A percentile compares a stretch with the other conserved stretches of the same genome.
Evolutionary conservation across 352 stramenopile species (phyloP).

Genomic region (Stramenopiles sp.): DNA sequence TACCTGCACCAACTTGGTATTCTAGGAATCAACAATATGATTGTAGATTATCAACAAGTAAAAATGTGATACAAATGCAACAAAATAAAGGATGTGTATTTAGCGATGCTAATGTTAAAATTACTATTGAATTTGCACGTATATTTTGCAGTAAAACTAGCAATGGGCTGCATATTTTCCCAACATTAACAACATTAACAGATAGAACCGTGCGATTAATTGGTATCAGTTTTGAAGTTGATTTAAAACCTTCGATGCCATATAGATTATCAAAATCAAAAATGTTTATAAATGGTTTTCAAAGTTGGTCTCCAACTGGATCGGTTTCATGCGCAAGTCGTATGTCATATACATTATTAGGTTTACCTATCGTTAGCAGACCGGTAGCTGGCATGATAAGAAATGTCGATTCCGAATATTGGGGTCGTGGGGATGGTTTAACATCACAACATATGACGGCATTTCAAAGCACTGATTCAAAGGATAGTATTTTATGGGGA

Average conservation of each 20-base stretch:
- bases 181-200: neutral
- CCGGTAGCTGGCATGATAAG: neutral
- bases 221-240: neutral
- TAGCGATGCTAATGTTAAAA: constrained; percentile 1
- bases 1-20: neutral
- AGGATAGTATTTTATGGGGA: neutral
- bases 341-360: neutral
- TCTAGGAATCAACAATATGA: neutral
- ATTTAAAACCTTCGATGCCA: neutral
- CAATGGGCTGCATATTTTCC: constrained; percentile 2
- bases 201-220: neutral
- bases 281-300: constrained; percentile 8
- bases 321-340: neutral
- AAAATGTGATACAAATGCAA: neutral
- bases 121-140: neutral
- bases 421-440: neutral
- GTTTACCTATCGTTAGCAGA: neutral
- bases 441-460: constrained; percentile 5
- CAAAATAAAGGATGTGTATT: constrained; percentile 1
- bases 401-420: constrained; percentile 1
- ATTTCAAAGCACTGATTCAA: neutral
- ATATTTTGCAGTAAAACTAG: constrained; percentile 1
- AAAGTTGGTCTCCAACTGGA: constrained; percentile 5
- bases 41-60: neutral
- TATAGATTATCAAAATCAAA: neutral